These are phyloP conservation scores for Whalleya microplaca DNA, from an alignment of 2,329 filamentous ascomycete species.

Conservation along the genomic window DNA sequence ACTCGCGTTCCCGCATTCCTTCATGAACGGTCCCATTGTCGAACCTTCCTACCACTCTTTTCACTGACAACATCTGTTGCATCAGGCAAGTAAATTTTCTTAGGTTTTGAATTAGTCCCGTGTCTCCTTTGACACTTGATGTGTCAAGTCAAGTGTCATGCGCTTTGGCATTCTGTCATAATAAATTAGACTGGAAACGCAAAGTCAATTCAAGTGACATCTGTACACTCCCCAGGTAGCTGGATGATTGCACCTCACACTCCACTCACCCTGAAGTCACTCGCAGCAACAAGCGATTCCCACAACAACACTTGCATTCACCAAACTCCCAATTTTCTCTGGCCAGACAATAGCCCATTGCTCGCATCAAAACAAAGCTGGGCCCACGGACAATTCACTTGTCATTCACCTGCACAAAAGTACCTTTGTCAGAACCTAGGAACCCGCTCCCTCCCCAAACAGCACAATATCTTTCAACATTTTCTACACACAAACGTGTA, in stretches of 20 bases:
- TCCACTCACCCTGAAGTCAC: background rate
- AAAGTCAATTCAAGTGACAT: background rate
- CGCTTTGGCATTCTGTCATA: background rate
- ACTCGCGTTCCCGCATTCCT: conserved; percentile 6
- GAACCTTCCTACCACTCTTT: conserved; percentile 5
- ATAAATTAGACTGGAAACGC: background rate
- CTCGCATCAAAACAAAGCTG: background rate
- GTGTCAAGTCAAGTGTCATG: background rate
- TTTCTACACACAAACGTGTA: background rate
- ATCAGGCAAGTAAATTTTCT: conserved; percentile 12
- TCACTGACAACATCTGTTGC: conserved; percentile 7
- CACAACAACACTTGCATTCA: background rate
- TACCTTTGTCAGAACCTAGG: background rate
- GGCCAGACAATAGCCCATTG: background rate
- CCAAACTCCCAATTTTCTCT: background rate
- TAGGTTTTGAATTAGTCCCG: background rate
- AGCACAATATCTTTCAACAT: background rate
- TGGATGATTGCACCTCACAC: background rate
- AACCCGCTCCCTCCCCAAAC: background rate
- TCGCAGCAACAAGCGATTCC: background rate
- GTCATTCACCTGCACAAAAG: background rate
- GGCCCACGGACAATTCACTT: background rate
- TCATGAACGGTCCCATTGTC: conserved; percentile 8
- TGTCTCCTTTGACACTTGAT: background rate
- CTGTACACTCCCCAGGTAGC: too few relatives aligned